Conservation (phyloP, 805 yeast genomes). For the Nadsonia fulvescens region DNA sequence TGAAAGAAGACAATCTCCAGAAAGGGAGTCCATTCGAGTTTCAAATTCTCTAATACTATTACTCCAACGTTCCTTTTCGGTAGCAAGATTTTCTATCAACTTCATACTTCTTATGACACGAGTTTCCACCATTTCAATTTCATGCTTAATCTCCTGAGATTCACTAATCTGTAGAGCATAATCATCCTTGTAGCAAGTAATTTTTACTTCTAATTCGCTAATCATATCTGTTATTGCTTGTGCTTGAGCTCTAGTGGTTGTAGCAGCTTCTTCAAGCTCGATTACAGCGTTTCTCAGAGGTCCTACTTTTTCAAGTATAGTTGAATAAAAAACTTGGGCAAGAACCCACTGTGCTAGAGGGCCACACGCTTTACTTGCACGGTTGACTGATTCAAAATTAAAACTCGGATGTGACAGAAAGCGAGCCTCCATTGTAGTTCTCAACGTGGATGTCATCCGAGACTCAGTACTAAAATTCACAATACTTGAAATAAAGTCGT, state of each 20-base stretch:
- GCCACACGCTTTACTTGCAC: slow-evolving; percentile 93
- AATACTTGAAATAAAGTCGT: slow-evolving; percentile 73
- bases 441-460: slow-evolving; percentile 35
- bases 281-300: slow-evolving; percentile 57
- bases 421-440: slow-evolving; percentile 35
- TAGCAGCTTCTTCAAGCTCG: slow-evolving; percentile 38
- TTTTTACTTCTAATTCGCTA: slow-evolving; percentile 47
- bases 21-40: slow-evolving; percentile 25
- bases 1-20: slow-evolving; percentile 49
- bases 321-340: slow-evolving; percentile 70
- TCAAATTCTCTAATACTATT: slow-evolving; percentile 33
- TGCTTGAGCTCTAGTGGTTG: slow-evolving; percentile 46
- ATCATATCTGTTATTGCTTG: slow-evolving; percentile 73
- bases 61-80: slow-evolving; percentile 66
- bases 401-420: slow-evolving; percentile 49
- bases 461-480: slow-evolving; percentile 51
- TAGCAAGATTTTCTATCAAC: slow-evolving; percentile 42
- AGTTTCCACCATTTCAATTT: slow-evolving; percentile 41
- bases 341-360: slow-evolving; percentile 77
- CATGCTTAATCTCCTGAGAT: slow-evolving; percentile 53
- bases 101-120: slow-evolving; percentile 46
- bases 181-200: slow-evolving; percentile 44
- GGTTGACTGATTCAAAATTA: slow-evolving; percentile 52
- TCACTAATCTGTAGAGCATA: slow-evolving; percentile 68
- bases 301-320: slow-evolving; percentile 49